These are phyloP conservation scores for Chrysanthemum seticuspe DNA, from an alignment of 129 eudicot genomes.

Conservation along the genomic window DNA sequence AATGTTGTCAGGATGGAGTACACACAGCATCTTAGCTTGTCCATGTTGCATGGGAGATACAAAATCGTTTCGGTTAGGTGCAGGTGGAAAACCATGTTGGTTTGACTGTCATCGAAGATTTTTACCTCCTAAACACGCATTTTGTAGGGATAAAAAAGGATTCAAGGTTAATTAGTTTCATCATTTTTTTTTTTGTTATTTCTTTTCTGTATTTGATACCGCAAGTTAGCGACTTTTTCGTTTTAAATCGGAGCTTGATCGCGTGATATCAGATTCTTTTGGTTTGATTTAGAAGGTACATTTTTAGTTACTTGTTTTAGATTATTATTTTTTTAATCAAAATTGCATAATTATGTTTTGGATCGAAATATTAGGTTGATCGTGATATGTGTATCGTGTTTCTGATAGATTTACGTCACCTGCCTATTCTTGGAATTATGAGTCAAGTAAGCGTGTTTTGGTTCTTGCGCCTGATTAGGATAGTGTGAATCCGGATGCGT, in stretches of 20 bases:
- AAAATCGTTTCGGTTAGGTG: not conserved
- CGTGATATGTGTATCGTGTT: too few relatives aligned
- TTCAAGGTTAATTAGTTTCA: not conserved
- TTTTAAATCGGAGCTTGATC: constrained; percentile 20
- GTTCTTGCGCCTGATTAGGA: not conserved
- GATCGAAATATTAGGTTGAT: too few relatives aligned
- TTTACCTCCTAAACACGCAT: not conserved
- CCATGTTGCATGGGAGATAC: not conserved
- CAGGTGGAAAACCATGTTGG: not conserved
- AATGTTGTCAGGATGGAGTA: constrained; percentile 1
- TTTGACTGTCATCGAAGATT: not conserved
- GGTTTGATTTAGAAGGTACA: not conserved
- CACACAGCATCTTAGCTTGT: not conserved
- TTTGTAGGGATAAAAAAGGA: not conserved
- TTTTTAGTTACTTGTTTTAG: not conserved
- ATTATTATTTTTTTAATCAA: not conserved
- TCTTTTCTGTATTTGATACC: too few relatives aligned
- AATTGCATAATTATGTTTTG: too few relatives aligned
- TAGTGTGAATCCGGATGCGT: too few relatives aligned
- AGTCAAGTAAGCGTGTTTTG: not conserved
- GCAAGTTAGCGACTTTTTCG: not conserved
- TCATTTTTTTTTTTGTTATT: too few relatives aligned
- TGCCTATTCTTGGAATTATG: not conserved
- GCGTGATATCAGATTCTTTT: not conserved
- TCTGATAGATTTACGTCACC: constrained; percentile 4